Base-by-base conservation (phyloP, 2,329 filamentous ascomycete genomes). In the Fusarium siculi region DNA sequence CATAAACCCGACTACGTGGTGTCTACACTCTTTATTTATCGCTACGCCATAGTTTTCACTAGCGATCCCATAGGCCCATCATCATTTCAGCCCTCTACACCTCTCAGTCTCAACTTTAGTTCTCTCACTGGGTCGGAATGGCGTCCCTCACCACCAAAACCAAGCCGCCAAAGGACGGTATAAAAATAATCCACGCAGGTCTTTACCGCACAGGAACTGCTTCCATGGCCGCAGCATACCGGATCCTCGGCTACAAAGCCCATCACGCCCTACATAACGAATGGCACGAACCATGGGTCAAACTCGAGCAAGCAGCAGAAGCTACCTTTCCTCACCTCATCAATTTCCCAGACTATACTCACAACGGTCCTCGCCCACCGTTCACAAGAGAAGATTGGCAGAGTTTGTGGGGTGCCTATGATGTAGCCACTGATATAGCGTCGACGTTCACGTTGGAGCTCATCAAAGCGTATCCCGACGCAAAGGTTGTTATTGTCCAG, bases 141-240 rank as follows among this genome's bases (percentile, higher is more conserved):
- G 23, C 4, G 7, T 28, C 49, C n/a, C 3, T 25, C n/a, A 14
- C 5, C 5, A 5, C 4, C 5, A 30, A 30, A 9, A 9, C 0
- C 11, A 16, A 1, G 3, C 15, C 6, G 3, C 0, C 9, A 36
- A 16, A 28, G 10, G 19, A 58, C 8, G 59, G 60, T 5, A 10
- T 60, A 1, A 60, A 70, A 1, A 39, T 70, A 11, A 66, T 70
- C 3, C 66, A 70, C 9, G 67, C 67, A 0, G 66, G 59, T 1
- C 42, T 70, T 0, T 70, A 65, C 18, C 67, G 67, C 6, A 70
- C 53, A 7, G 67, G 46, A 3, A 70, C 66, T 0, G 67, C 50
- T 1, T 70, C 68, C 3, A 71, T 70, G 68, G 42, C 68, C 0
- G 32, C 56, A 14, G 61, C 68, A 12, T 70, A 70, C 10, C 61